Conservation (phyloP, 768 basidiomycete species). For the Amanita thiersii region DNA sequence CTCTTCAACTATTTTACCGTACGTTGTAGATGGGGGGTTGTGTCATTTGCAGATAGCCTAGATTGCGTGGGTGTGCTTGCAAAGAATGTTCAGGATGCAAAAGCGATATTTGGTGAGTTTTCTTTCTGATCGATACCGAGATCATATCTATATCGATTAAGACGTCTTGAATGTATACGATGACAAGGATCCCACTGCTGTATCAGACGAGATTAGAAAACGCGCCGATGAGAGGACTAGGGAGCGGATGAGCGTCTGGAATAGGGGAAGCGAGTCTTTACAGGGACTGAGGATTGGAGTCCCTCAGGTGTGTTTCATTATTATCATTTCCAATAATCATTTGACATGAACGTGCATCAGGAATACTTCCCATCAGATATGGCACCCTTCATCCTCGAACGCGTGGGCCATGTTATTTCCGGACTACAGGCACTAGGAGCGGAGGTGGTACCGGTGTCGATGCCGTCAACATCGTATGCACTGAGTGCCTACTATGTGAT, state of each 20-base stretch:
- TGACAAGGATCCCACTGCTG: constrained; percentile 67
- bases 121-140: not conserved
- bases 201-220: constrained; percentile 28
- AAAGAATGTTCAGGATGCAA: constrained; percentile 36
- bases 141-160: constrained; percentile 13
- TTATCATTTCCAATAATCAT: not conserved
- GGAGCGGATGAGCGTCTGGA: constrained; percentile 11
- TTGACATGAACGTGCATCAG: constrained; percentile 17
- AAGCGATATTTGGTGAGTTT: constrained; percentile 56
- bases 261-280: constrained; percentile 17
- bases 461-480: constrained; percentile 62
- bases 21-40: constrained; percentile 82
- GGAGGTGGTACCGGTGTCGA: constrained; percentile 57
- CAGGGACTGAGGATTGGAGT: constrained; percentile 64
- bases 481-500: constrained; percentile 96
- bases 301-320: constrained; percentile 45
- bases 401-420: constrained; percentile 38
- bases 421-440: constrained; percentile 47
- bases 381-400: constrained; percentile 30
- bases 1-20: not conserved
- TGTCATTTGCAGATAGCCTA: constrained; percentile 90
- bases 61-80: constrained; percentile 90
- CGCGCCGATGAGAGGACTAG: constrained; percentile 13
- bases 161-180: constrained; percentile 53
- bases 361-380: constrained; percentile 81